Evolutionary conservation across 2,329 filamentous ascomycete species (phyloP).

Genomic region (Fusarium sp.): DNA sequence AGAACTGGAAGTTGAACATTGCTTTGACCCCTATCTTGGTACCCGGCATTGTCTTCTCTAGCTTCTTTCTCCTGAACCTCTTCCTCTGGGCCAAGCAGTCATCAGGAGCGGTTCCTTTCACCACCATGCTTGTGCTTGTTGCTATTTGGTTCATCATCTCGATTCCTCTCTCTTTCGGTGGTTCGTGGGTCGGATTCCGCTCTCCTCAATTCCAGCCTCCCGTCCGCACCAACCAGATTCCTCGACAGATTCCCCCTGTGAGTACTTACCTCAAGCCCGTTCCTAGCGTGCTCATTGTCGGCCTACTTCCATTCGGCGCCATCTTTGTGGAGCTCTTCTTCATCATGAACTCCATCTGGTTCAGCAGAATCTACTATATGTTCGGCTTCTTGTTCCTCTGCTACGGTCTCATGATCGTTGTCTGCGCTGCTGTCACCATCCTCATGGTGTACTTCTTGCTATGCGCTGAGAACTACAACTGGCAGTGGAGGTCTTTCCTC

Average conservation of each 20-base stretch:
- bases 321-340: conserved; percentile 99
- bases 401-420: conserved; percentile 97
- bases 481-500: conserved; percentile 97
- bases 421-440: conserved; percentile 90
- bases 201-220: conserved; percentile 78
- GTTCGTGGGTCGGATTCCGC: conserved; percentile 94
- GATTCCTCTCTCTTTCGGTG: conserved; percentile 87
- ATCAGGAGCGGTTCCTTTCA: conserved; percentile 94
- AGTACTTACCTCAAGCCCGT: conserved; percentile 86
- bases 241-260: conserved; percentile 90
- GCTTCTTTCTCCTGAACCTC: conserved; percentile 94
- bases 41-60: conserved; percentile 85
- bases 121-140: conserved; percentile 94
- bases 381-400: conserved; percentile 99
- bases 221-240: conserved; percentile 97
- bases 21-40: conserved; percentile 86
- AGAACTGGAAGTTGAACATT: conserved; percentile 96
- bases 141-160: conserved; percentile 98
- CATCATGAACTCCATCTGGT: conserved; percentile 99
- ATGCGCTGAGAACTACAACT: conserved; percentile 97
- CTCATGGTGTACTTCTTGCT: conserved; percentile 96
- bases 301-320: conserved; percentile 92
- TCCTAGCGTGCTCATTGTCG: conserved; percentile 91
- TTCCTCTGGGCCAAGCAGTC: conserved; percentile 96
- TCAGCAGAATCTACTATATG: conserved; percentile 99